Evolutionary conservation across 768 basidiomycete species (phyloP).

Genomic region (Exsudoporus frostii): DNA sequence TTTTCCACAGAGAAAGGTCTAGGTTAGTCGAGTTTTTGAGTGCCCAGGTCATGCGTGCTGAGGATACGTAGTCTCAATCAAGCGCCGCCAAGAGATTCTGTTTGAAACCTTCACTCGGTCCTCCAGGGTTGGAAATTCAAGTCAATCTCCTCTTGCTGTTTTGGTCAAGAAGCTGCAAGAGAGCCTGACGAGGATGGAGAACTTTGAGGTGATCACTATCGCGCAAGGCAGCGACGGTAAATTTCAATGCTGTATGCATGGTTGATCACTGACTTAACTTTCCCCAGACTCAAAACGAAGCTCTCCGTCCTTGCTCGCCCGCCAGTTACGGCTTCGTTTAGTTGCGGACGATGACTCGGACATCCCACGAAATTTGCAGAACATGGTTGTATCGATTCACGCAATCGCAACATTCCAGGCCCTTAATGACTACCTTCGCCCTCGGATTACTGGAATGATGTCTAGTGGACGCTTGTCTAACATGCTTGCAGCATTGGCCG

Average conservation of each 20-base stretch:
- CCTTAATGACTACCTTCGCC: constrained; percentile 92
- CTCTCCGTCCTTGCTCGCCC: constrained; percentile 87
- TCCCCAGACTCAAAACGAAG: constrained; percentile 79
- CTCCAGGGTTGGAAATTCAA: constrained; percentile 39
- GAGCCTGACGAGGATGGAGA: constrained; percentile 91
- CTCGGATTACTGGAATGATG: constrained; percentile 74
- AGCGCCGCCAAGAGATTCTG: constrained; percentile 72
- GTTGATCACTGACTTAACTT: constrained; percentile 1
- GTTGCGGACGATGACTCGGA: constrained; percentile 89
- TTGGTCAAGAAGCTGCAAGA: constrained; percentile 97
- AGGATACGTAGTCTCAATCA: constrained; percentile 50
- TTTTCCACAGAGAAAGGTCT: constrained; percentile 70
- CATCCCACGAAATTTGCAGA: constrained; percentile 80
- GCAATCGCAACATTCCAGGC: constrained; percentile 98
- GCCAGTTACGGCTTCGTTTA: constrained; percentile 85
- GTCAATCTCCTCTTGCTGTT: constrained; percentile 62
- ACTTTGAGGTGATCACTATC: constrained; percentile 91
- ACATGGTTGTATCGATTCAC: constrained; percentile 95
- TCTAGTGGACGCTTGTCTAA: constrained; percentile 68
- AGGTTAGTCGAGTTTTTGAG: constrained; percentile 7
- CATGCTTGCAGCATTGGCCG: constrained; percentile 88
- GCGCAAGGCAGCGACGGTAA: constrained; percentile 78
- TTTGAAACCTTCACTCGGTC: constrained; percentile 72
- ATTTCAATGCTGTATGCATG: background rate
- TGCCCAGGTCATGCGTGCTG: constrained; percentile 1